Conservation (phyloP, 2,329 filamentous ascomycete genomes). For the Diaporthe aspalathi region DNA sequence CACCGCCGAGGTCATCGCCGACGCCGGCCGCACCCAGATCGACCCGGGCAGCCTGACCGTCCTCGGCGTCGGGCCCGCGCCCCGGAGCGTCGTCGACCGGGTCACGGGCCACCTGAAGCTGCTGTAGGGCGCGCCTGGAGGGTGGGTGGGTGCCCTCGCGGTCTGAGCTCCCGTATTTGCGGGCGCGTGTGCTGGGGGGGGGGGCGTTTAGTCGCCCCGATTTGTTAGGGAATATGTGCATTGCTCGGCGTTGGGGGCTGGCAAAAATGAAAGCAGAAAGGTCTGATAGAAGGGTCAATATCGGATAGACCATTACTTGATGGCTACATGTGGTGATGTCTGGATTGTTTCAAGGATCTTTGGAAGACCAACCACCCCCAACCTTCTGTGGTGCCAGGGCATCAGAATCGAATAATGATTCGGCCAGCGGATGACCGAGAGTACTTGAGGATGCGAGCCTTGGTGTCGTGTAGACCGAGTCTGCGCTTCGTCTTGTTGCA, state of each 20-base stretch:
- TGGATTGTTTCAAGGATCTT: background rate
- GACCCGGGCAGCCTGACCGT: conserved; percentile 93
- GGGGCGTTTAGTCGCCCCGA: background rate
- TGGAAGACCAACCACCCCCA: background rate
- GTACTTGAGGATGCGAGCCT: background rate
- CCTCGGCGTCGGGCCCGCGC: conserved; percentile 83
- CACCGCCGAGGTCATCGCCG: conserved; percentile 89
- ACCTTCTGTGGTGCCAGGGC: too few relatives aligned
- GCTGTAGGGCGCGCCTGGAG: conserved; percentile 61
- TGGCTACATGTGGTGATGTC: background rate
- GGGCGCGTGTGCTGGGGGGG: background rate
- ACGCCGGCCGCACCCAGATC: conserved; percentile 98
- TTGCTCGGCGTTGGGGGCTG: conserved; percentile 37
- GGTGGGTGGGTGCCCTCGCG: too few relatives aligned
- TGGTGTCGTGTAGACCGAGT: too few relatives aligned
- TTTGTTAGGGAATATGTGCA: conserved; percentile 40
- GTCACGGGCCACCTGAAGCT: conserved; percentile 89
- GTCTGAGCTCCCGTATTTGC: background rate
- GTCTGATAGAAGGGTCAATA: background rate
- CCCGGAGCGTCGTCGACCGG: conserved; percentile 86
- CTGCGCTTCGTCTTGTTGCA: background rate
- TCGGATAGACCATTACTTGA: background rate
- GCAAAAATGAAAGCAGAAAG: background rate
- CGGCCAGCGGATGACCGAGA: background rate
- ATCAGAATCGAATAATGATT: too few relatives aligned